phyloP scores from a whole-genome alignment of 805 yeast species.

The Saccharomycopsis selenospora region DNA sequence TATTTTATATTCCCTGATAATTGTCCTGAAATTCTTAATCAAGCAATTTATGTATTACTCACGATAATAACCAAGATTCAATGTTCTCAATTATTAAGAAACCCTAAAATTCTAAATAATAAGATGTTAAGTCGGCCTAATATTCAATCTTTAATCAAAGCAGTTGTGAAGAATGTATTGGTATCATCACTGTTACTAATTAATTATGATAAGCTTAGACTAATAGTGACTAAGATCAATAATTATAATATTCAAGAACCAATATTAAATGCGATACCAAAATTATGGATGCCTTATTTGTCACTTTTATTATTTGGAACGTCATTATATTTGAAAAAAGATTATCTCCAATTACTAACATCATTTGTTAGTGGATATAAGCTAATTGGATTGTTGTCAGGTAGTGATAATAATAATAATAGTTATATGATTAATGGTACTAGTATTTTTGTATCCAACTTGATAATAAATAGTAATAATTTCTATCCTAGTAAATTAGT shows the following conservation, averaged over 20 bases:
- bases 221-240: background rate
- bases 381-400: background rate
- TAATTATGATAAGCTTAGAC: background rate
- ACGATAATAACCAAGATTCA: constrained; percentile 1
- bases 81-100: background rate
- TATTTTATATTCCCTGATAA: background rate
- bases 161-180: background rate
- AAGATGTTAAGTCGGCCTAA: background rate
- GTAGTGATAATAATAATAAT: background rate
- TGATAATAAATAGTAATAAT: constrained; percentile 6
- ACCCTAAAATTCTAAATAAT: background rate
- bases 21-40: background rate
- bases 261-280: background rate
- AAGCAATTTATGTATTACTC: background rate
- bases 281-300: background rate
- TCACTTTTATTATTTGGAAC: background rate
- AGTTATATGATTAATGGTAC: background rate
- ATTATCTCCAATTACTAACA: background rate
- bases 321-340: background rate
- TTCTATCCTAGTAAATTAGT: constrained; percentile 9
- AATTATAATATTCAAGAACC: background rate
- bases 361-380: background rate
- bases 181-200: background rate
- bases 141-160: background rate
- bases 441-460: background rate